Evolutionary conservation across 2,329 filamentous ascomycete species (phyloP).

Genomic region (Xylariaceae sp.): DNA sequence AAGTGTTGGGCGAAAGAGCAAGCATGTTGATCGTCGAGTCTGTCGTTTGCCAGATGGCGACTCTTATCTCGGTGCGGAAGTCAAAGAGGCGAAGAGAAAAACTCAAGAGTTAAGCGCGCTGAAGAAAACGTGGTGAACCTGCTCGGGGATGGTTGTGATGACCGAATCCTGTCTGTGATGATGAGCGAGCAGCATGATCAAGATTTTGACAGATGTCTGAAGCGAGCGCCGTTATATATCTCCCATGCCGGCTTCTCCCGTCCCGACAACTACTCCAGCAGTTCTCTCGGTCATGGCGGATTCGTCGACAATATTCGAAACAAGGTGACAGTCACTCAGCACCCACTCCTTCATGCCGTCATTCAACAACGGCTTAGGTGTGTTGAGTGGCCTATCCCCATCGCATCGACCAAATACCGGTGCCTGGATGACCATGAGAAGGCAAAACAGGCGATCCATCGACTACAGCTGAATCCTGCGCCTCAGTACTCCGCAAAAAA

Average conservation of each 20-base stretch:
- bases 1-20: slow-evolving; percentile 1
- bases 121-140: too few species aligned
- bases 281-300: slow-evolving; percentile 17
- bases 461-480: slow-evolving; percentile 20
- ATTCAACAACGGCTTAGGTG: slow-evolving; percentile 11
- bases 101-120: too few species aligned
- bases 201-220: slow-evolving; percentile 9
- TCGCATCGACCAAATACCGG: neutral
- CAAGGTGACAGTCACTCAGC: slow-evolving; percentile 14
- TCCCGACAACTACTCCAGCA: slow-evolving; percentile 4
- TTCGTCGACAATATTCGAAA: slow-evolving; percentile 20
- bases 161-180: too few species aligned
- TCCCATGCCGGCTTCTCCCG: slow-evolving; percentile 11
- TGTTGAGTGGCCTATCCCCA: slow-evolving; percentile 1
- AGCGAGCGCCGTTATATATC: slow-evolving; percentile 21
- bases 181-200: slow-evolving; percentile 7
- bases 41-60: too few species aligned
- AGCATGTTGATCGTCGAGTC: slow-evolving; percentile 7
- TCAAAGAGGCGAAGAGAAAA: too few species aligned
- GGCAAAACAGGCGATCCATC: slow-evolving; percentile 7
- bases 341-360: slow-evolving; percentile 15
- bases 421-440: slow-evolving; percentile 3
- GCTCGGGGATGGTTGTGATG: too few species aligned
- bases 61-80: too few species aligned
- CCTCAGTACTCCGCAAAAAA: slow-evolving; percentile 17